These are phyloP conservation scores for Hypomontagnella monticulosa DNA, from an alignment of 495 filamentous ascomycete genomes.

Conservation along the genomic window DNA sequence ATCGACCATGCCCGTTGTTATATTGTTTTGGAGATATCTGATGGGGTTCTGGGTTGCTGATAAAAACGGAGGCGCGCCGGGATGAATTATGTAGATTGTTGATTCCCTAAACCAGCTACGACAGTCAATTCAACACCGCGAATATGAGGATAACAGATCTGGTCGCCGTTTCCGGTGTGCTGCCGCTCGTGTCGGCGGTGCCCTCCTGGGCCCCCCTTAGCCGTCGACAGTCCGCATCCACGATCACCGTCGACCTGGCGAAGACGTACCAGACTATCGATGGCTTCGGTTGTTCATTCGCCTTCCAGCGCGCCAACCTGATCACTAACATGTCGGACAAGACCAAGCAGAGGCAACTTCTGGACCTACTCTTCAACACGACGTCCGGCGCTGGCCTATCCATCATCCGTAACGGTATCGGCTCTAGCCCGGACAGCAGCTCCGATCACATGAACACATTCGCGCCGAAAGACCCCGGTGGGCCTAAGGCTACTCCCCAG, in stretches of 20 bases:
- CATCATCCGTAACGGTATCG: conserved; percentile 67
- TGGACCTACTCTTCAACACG: conserved; percentile 63
- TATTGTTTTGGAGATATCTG: background rate
- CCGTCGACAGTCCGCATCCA: conserved; percentile 42
- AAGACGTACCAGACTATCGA: conserved; percentile 60
- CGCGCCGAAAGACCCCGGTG: conserved; percentile 56
- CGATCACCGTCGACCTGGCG: conserved; percentile 55
- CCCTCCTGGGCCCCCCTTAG: conserved; percentile 32
- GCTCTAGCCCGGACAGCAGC: conserved; percentile 55
- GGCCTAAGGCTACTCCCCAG: conserved; percentile 50
- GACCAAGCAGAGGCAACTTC: conserved; percentile 53
- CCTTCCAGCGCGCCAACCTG: conserved; percentile 65
- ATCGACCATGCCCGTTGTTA: conserved; percentile 15
- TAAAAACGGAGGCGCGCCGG: conserved; percentile 15
- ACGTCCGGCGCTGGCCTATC: conserved; percentile 62
- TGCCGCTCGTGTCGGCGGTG: conserved; percentile 35
- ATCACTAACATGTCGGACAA: conserved; percentile 59
- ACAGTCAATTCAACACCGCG: background rate
- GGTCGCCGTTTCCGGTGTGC: conserved; percentile 17
- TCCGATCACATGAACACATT: conserved; percentile 61
- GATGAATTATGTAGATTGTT: background rate
- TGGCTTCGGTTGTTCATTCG: conserved; percentile 62
- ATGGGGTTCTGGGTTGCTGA: background rate
- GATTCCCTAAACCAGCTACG: background rate
- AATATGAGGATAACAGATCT: conserved; percentile 39